These are phyloP conservation scores for Yarrowia osloensis DNA, from an alignment of 805 yeast genomes.

Conservation along the genomic window DNA sequence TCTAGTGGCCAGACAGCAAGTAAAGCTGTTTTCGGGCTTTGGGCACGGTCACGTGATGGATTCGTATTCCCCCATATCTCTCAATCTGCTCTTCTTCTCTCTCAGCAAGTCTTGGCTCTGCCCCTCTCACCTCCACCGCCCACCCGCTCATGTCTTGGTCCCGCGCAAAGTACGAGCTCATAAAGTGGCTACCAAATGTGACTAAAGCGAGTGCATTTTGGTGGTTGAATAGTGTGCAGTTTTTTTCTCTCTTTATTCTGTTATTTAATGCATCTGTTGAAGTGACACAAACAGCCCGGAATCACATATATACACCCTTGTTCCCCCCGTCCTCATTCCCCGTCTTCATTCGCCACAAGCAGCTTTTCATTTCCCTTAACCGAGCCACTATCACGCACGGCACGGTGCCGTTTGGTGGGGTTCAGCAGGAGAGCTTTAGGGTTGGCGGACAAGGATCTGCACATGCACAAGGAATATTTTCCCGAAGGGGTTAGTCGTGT, in stretches of 20 bases:
- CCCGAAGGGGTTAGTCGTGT: neutral
- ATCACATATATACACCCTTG: neutral
- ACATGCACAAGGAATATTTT: neutral
- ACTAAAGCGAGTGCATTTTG: no score
- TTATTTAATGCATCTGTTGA: no score
- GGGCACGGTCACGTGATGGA: neutral
- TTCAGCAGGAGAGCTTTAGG: neutral
- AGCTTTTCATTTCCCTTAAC: neutral
- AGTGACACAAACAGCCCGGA: neutral
- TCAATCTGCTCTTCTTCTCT: no score
- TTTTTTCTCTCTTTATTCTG: no score
- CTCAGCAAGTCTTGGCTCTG: neutral
- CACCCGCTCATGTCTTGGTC: no score
- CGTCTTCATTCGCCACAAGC: neutral
- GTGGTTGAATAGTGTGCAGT: no score
- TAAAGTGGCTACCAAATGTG: no score
- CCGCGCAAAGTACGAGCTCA: no score
- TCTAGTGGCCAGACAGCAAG: neutral
- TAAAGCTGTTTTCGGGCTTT: neutral
- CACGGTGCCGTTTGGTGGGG: slow-evolving; percentile 26
- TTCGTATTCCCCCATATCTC: no score
- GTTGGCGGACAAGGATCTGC: neutral
- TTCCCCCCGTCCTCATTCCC: neutral
- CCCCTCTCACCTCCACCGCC: no score
- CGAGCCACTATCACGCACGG: slow-evolving; percentile 7